Base-by-base conservation (phyloP, 306 rosid genomes). In the Dicorynia guianensis region DNA sequence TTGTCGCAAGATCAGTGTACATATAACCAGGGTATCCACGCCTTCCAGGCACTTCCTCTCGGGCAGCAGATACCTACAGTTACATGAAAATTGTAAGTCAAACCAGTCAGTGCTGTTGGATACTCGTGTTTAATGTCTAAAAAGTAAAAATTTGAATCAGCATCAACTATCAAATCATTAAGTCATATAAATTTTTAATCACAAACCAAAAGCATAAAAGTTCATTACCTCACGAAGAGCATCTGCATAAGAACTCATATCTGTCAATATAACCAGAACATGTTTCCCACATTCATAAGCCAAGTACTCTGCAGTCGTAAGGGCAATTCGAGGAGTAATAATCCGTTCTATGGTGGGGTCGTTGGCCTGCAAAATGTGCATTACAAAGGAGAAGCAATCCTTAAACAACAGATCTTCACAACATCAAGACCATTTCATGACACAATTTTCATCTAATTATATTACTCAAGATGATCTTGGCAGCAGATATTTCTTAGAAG, bases 201-300 rank as follows among this genome's bases (percentile, higher is more conserved):
- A 25, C 30, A 25, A 2, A 2, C 30, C 30, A 25, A 25, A 25
- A 25, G 30, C 30, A 19, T 17, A 44, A 54, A 59, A 40, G 43
- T 55, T 58, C 63, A 12, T 85, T 89, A 96, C 99, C 99, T 96
- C 99, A 85, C 99, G 99, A 81, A 96, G 99, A 74, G 99, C 98
- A 84, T 96, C 99, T 7, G 99, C 99, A 81, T 96, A 96, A 71
- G 99, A 96, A 90, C 99, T 96, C 99, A 96, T 96, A 78, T 96
- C 99, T 25, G 99, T 96, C 75, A 96, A 90, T 61, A 96, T 96
- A 86, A 96, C 99, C 72, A 96, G 99, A 69, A 96, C 99, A 48
- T 96, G 99, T 92, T 96, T 96, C 86, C 99, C 99, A 56, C 99
- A 96, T 80, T 86, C 99, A 86, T 96, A 96, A n/a, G 99, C 99